Evolutionary conservation across 2,329 filamentous ascomycete species (phyloP), one percentile per base, ranked within the genome.

Genomic region (Seiridium cupressi): DNA sequence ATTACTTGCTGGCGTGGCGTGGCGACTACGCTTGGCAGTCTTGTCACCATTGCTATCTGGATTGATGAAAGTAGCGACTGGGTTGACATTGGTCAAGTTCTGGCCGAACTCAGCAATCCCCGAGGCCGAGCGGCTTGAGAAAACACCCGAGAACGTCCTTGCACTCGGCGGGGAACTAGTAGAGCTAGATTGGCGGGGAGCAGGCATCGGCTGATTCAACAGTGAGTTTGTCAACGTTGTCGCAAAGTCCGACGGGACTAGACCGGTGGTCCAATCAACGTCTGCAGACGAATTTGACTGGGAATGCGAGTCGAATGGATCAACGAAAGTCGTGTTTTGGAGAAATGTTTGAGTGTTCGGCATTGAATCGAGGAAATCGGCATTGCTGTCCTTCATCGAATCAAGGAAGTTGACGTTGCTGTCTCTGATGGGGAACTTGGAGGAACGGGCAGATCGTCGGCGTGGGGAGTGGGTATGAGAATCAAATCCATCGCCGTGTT

Each of bases 381-480:
- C 31, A 18, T 38, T 44, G 44, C 11, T 32, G 34, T 68, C 65
- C 36, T 66, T 44, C 70, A 71, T 72, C 36, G 70, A 64, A 49
- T 54, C 61, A 34, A 57, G 63, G 51, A 61, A 48, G 42, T 34
- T 46, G 26, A 31, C 31, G 9, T 42, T 44, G 32, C 18, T 32
- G 34, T 68, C 65, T 35, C 65, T 47, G 18, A 51, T 57, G 3
- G 63, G 55, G 31, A 60, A 61, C 9, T 55, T 55, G 46, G 66
- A 68, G 35, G 64, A 55, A 3, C 66, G 63, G 46, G 66, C 62
- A 1, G 67, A 62, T 44, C 69, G 73, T 47, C 76, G 75, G 31
- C 81, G 80, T 26, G 87, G 88, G 0, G 88, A 89, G 66, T 90
- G 87, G 2, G 83, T 76, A 68, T 90, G 88, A 5, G 79, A 78